Percentiles rank a stretch among this genome's conserved stretches.
phyloP scores from a whole-genome alignment of 192 early-diverging fungal genomes.

The Spizellomyces punctatus region DNA sequence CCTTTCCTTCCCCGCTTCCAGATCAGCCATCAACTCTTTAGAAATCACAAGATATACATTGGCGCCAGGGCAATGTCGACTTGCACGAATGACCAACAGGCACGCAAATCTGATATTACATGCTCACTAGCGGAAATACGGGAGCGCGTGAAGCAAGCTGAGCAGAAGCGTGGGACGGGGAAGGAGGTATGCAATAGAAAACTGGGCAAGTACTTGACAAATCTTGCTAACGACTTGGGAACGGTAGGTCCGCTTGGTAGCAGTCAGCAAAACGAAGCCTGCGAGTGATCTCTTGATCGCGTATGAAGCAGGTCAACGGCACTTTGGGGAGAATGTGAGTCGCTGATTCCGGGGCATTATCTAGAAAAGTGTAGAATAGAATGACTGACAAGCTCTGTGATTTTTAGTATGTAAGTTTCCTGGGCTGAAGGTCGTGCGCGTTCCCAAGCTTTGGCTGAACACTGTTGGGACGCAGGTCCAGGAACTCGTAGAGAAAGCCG shows the following conservation, averaged over 20 bases:
- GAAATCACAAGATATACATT: too few species aligned
- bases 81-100: too few species aligned
- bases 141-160: conserved; percentile 1
- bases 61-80: too few species aligned
- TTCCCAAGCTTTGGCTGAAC: too few species aligned
- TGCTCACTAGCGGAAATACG: background rate
- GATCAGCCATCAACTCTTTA: too few species aligned
- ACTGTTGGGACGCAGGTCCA: conserved; percentile 64
- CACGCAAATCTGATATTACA: too few species aligned
- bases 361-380: too few species aligned
- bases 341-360: background rate
- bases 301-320: conserved; percentile 82
- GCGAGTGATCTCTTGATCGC: conserved; percentile 73
- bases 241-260: conserved; percentile 63
- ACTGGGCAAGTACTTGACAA: background rate
- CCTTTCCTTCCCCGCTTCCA: too few species aligned
- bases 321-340: conserved; percentile 96
- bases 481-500: conserved; percentile 89
- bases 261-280: conserved; percentile 94
- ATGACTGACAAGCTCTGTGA: conserved; percentile 10
- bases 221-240: background rate
- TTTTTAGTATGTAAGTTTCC: conserved; percentile 40
- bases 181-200: background rate
- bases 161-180: background rate
- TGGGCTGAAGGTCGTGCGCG: too few species aligned